Evolutionary conservation across 2,329 filamentous ascomycete species (phyloP), one percentile per base, ranked within the genome.

Genomic region (Domatiomyces catenatus): DNA sequence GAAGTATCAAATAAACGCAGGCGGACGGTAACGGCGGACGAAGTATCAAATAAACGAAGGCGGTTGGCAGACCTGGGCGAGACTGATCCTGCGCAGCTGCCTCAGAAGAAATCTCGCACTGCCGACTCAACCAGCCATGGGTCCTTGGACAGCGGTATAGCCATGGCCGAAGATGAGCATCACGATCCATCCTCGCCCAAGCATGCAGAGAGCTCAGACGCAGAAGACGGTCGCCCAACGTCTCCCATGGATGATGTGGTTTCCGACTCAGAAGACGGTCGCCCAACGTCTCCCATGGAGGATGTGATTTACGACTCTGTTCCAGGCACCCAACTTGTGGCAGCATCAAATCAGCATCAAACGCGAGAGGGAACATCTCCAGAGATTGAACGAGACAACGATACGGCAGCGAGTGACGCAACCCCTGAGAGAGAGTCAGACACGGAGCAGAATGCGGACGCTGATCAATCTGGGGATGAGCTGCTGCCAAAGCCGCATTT

Each of bases 401-500:
- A 20, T 18, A 26, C 15, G 46, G 19, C 42, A 42, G 44, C 43
- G 5, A 50, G n/a, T 18, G 52, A 49, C 24, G 50, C 46, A 22
- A 49, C 39, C 26, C 48, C 48, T 18, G 44, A 50, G 8, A 44
- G 48, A n/a, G 56, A 56, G 10, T 39, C 22, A 18, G 56, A 54
- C 12, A 48, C 57, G 8, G 44, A 44, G 2, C 49, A 53, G 24
- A 44, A 45, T 18, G 17, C 47, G n/a, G 42, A 42, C 47, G 39
- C 19, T 54, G 48, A 54, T 60, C 50, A 26, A 53, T 49, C 44
- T 49, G 24, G 46, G 52, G 55, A 42, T 51, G 47, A 28, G 47
- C 52, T 8, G 46, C 42, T 32, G 47, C 44, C n/a, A 56, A 44
- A 44, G 5, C 15, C 32, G 32, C 10, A 5, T 39, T 15, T 15